Evolutionary conservation across 352 stramenopile genomes (phyloP).

Genomic region (Globisporangium takayamanum): DNA sequence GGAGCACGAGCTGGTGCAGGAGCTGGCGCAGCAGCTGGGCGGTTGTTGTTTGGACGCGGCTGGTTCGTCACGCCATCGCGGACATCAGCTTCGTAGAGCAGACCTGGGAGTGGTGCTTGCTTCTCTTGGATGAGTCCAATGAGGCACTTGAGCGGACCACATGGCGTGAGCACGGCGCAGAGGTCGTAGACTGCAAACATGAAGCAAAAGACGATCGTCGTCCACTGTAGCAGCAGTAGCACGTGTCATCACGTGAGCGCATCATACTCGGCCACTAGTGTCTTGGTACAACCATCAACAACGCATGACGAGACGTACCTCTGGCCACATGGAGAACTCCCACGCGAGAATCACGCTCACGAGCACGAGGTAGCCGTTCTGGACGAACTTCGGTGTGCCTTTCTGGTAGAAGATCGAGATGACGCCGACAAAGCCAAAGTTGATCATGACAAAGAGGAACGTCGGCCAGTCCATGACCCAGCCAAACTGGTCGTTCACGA

Average conservation of each 20-base stretch:
- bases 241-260: not conserved
- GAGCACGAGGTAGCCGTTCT: slow-evolving; percentile 92
- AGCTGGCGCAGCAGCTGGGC: not conserved
- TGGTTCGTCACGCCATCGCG: slow-evolving; percentile 63
- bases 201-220: slow-evolving; percentile 87
- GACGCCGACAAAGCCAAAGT: slow-evolving; percentile 86
- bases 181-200: slow-evolving; percentile 98
- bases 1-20: slow-evolving; percentile 15
- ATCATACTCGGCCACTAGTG: not conserved
- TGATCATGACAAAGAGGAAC: slow-evolving; percentile 87
- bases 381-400: slow-evolving; percentile 75
- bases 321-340: slow-evolving; percentile 95
- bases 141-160: slow-evolving; percentile 92
- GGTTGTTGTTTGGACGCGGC: slow-evolving; percentile 4
- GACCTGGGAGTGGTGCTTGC: slow-evolving; percentile 83
- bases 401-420: slow-evolving; percentile 90
- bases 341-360: slow-evolving; percentile 96
- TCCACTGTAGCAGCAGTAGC: slow-evolving; percentile 42
- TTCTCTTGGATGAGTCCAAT: slow-evolving; percentile 92
- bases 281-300: too few species aligned
- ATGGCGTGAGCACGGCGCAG: slow-evolving; percentile 96
- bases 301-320: slow-evolving; percentile 48
- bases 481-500: slow-evolving; percentile 65
- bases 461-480: slow-evolving; percentile 73
- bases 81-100: slow-evolving; percentile 95